Evolutionary conservation across 2,329 filamentous ascomycete genomes (phyloP).

Genomic region (Cercospora beticola): DNA sequence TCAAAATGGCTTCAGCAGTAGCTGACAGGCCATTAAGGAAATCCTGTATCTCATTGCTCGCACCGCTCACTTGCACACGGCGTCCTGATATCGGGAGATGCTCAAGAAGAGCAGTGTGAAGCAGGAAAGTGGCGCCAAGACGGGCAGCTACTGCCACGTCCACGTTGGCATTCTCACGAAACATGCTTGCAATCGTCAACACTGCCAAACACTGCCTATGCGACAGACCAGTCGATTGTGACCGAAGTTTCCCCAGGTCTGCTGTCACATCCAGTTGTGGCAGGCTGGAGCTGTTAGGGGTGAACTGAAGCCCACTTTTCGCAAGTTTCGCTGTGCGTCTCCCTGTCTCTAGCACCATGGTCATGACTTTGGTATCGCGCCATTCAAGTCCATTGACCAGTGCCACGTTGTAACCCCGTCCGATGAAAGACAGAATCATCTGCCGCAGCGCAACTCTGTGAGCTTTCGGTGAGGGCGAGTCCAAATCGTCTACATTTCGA

Average conservation of each 20-base stretch:
- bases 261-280: conserved; percentile 21
- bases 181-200: conserved; percentile 26
- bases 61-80: conserved; percentile 24
- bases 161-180: conserved; percentile 19
- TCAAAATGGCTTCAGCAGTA: conserved; percentile 41
- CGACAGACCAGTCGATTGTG: conserved; percentile 21
- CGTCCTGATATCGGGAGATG: conserved; percentile 35
- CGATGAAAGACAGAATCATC: conserved; percentile 58
- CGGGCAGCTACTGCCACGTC: conserved; percentile 11
- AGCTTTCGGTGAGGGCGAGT: conserved; percentile 13
- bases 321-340: conserved; percentile 6
- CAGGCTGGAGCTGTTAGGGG: neutral
- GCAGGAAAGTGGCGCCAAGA: conserved; percentile 30
- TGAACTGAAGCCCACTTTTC: conserved; percentile 1
- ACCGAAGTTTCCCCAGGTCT: conserved; percentile 22
- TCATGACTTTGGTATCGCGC: conserved; percentile 61
- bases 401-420: conserved; percentile 59
- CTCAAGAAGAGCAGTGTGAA: conserved; percentile 35
- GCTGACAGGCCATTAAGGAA: conserved; percentile 39
- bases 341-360: conserved; percentile 46
- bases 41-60: conserved; percentile 16
- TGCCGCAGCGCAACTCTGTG: conserved; percentile 40
- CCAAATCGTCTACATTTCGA: conserved; percentile 18
- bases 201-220: conserved; percentile 32
- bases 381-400: conserved; percentile 65